Evolutionary conservation across 768 basidiomycete genomes (phyloP), one percentile per base, ranked within the genome.

Genomic region (Wakefieldia striispora): DNA sequence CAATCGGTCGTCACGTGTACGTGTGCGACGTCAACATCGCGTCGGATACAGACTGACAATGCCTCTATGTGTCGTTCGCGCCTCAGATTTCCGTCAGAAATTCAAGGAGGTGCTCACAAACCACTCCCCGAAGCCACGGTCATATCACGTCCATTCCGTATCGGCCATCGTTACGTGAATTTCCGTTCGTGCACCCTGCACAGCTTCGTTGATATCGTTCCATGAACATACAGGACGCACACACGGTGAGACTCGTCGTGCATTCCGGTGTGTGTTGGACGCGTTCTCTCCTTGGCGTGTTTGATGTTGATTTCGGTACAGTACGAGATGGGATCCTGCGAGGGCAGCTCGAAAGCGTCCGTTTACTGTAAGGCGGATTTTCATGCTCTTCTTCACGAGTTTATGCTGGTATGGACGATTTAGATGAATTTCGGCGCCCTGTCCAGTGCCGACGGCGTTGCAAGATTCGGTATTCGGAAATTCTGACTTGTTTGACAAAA

Each of bases 61-160:
- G n/a, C n/a, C n/a, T n/a, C n/a, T n/a, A n/a, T n/a, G n/a, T n/a
- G 6, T 21, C 1, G 17, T 16, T 6, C 17, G 6, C 20, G 8
- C 31, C 7, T 34, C 33, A 88, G 86, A 86, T 66, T 69, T 89
- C 21, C 75, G 78, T 42, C 77, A 80, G 41, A 85, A 85, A 60
- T 88, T 88, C 65, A 84, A 77, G 57, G 82, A 84, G 34, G 82
- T 84, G 4, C 76, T 77, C 51, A 78, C 75, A 45, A 70, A 81
- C 19, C 67, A 70, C 47, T 85, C 84, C 2, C 82, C 83, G 9
- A 71, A 75, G 50, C 70, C 71, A 6, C 75, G 85, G 12, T 68
- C 75, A 8, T 74, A 77, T 33, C 86, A 86, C 62, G 81, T 82
- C 27, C 84, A 84, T 58, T 70, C 81, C 3, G 88, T 86, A 0